phyloP scores from a whole-genome alignment of 2,329 filamentous ascomycete genomes.

The Pyrenophora teres region DNA sequence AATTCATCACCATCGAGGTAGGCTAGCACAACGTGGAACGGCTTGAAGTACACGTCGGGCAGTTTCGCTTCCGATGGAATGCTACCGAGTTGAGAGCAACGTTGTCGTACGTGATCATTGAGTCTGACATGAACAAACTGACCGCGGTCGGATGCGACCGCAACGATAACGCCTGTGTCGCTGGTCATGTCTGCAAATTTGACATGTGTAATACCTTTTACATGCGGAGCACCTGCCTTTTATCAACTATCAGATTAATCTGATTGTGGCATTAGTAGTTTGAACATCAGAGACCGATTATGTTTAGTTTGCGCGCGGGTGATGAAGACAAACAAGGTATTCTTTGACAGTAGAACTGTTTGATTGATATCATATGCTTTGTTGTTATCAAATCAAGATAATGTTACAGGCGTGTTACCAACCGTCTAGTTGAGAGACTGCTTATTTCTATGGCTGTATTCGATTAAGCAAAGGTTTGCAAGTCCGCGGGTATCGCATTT shows the following conservation, averaged over 20 bases:
- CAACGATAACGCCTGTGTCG: background rate
- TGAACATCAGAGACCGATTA: background rate
- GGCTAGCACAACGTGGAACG: conserved; percentile 1
- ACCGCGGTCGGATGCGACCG: background rate
- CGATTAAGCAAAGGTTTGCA: background rate
- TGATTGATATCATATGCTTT: background rate
- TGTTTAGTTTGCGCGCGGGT: background rate
- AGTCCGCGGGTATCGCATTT: background rate
- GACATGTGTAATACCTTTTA: background rate
- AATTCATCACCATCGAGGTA: conserved; percentile 3
- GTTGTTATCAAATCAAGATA: background rate
- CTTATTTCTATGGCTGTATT: too few species aligned
- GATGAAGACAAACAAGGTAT: background rate
- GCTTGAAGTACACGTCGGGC: background rate
- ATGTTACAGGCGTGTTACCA: background rate
- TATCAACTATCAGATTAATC: background rate
- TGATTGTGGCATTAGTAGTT: background rate
- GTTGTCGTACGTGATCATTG: background rate
- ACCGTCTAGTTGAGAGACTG: background rate
- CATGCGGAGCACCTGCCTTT: background rate
- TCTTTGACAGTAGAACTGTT: background rate
- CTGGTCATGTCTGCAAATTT: background rate
- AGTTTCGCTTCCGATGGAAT: background rate
- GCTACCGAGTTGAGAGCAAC: background rate
- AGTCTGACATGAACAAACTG: background rate